These are phyloP conservation scores for Trapa incisa DNA, from an alignment of 345 rosid species.

Conservation along the genomic window DNA sequence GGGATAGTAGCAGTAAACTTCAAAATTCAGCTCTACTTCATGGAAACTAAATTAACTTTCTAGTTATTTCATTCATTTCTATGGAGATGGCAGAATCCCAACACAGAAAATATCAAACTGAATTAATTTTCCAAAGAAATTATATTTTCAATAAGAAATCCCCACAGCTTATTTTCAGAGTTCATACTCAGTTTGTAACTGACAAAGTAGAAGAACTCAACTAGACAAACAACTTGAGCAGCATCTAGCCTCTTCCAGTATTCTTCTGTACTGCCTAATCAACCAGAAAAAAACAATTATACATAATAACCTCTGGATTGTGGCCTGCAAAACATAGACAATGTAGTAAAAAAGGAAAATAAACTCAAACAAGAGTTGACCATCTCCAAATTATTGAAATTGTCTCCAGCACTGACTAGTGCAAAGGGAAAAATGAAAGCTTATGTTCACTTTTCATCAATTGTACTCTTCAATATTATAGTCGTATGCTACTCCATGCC, in stretches of 20 bases:
- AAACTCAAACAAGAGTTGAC: neutral
- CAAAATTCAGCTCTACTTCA: too few species aligned
- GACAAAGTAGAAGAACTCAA: slow-evolving; percentile 25
- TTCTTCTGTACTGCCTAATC: slow-evolving; percentile 73
- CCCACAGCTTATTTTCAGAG: neutral
- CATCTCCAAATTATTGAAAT: neutral
- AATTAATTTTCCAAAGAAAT: neutral
- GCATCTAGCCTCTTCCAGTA: slow-evolving; percentile 87
- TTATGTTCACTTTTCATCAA: neutral
- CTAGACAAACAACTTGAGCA: slow-evolving; percentile 70
- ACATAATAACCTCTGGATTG: neutral
- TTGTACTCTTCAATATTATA: neutral
- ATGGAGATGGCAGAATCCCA: neutral
- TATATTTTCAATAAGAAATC: neutral
- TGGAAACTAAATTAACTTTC: too few species aligned
- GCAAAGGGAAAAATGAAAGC: neutral
- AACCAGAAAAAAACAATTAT: slow-evolving; percentile 8
- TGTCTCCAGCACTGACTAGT: neutral
- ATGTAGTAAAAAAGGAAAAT: neutral
- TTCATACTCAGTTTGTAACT: neutral
- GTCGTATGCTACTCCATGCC: neutral
- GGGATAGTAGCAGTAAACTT: too few species aligned
- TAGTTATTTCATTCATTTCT: neutral
- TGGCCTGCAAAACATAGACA: neutral
- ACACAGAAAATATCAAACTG: neutral